These are phyloP conservation scores for Huntiella moniliformis DNA, from an alignment of 2,329 filamentous ascomycete species.

Conservation along the genomic window DNA sequence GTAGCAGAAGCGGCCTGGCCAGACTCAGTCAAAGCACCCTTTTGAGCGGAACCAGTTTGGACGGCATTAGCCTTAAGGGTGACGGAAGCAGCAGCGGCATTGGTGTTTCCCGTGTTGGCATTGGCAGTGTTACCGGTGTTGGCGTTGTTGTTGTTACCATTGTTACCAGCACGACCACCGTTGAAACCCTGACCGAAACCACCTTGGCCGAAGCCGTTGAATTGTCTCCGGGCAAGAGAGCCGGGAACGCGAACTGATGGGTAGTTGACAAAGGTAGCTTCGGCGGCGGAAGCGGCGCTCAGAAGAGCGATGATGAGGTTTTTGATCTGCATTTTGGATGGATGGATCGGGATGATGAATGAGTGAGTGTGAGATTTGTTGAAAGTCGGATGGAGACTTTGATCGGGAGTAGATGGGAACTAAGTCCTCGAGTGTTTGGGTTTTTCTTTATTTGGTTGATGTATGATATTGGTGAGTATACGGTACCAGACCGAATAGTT, in stretches of 20 bases:
- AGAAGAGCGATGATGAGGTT: constrained; percentile 29
- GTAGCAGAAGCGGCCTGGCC: constrained; percentile 34
- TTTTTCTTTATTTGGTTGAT: constrained; percentile 15
- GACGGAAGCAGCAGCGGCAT: constrained; percentile 16
- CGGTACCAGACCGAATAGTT: constrained; percentile 32
- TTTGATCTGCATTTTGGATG: constrained; percentile 34
- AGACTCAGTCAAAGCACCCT: constrained; percentile 27
- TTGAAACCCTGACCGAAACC: constrained; percentile 7
- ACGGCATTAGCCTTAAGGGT: constrained; percentile 26
- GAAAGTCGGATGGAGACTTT: background rate
- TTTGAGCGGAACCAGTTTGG: constrained; percentile 30
- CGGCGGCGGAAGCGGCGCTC: constrained; percentile 26
- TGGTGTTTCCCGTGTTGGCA: constrained; percentile 16
- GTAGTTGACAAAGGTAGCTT: constrained; percentile 24
- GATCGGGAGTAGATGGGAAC: no score
- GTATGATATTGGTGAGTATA: constrained; percentile 2
- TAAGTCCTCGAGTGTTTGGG: constrained; percentile 14
- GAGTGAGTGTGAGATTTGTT: constrained; percentile 15
- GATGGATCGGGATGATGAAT: constrained; percentile 1
- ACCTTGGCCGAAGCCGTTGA: constrained; percentile 14
- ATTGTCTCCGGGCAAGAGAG: constrained; percentile 25
- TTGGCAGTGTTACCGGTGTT: constrained; percentile 12
- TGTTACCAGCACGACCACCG: constrained; percentile 7
- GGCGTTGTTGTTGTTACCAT: constrained; percentile 13
- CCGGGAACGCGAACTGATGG: constrained; percentile 20